Evolutionary conservation across 1,284 basidiomycete species (phyloP).

Genomic region (Moniliella sp.): DNA sequence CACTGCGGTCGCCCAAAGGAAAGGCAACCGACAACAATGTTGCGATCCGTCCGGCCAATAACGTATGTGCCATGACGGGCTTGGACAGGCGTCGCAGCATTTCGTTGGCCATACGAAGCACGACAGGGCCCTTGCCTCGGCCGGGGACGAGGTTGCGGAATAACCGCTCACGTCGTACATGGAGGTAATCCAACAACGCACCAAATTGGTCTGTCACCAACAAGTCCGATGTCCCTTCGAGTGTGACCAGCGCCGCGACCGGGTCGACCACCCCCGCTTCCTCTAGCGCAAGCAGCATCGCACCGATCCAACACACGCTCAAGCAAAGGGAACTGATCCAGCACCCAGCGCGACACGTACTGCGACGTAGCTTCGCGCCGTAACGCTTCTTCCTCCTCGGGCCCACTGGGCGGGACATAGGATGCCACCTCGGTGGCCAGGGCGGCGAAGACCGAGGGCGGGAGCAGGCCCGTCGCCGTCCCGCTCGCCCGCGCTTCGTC

Average conservation of each 20-base stretch:
- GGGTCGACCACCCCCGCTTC: background rate
- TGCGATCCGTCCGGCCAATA: background rate
- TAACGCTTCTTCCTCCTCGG: too few relatives aligned
- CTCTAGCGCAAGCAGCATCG: background rate
- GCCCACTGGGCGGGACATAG: too few relatives aligned
- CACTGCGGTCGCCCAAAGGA: background rate
- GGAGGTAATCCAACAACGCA: background rate
- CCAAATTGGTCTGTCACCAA: background rate
- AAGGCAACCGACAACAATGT: background rate
- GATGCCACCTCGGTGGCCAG: too few relatives aligned
- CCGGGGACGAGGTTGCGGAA: background rate
- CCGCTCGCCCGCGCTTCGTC: too few relatives aligned
- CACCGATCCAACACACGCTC: background rate
- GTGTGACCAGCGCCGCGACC: background rate
- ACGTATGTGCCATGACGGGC: background rate
- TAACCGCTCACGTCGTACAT: background rate
- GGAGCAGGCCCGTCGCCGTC: too few relatives aligned
- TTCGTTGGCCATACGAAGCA: background rate
- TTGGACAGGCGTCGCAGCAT: background rate
- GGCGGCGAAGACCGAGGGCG: too few relatives aligned
- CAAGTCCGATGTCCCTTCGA: background rate
- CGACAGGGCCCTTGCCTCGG: background rate
- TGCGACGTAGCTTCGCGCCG: too few relatives aligned
- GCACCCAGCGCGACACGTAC: too few relatives aligned
- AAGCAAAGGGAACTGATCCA: too few relatives aligned